Base-by-base conservation (phyloP, 192 early-diverging fungal genomes). In the Haplosporangium gracile region DNA sequence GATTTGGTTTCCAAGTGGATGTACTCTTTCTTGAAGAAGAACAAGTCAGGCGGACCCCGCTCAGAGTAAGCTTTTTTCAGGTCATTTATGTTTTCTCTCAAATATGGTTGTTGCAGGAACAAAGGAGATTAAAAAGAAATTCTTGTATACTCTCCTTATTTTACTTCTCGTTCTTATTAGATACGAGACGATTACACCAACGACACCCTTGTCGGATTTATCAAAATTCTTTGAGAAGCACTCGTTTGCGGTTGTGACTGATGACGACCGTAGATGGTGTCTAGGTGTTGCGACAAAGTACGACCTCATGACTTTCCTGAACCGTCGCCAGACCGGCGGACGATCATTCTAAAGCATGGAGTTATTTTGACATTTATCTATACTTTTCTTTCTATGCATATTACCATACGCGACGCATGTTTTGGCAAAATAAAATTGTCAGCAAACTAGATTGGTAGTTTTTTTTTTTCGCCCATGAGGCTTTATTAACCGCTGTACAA, bases 151-250 rank as follows among this genome's bases (percentile, higher is more conserved):
- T 51, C 0, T 10, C 0, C 55, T 60, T 13, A 71, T 16, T 10
- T 43, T 36, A 45, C 36, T 40, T 26, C 13, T 38, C 73, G 26
- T 29, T 13, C 15, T 68, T 32, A 5, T 51, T 32, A 89, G 90
- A 72, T 97, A 97, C 83, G 90, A 95, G 88, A 79, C 94, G 11
- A 95, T 97, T 68, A 96, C 97, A 18, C 96, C 96, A 9, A 91
- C 91, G 65, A 97, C 96, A 5, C 92, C 94, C 74, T 90, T 97
- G 70, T 88, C 93, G 70, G 95, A 96, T 74, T 89, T 97, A 22
- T 92, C 95, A 32, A 90, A 91, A 53, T 96, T 97, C 87, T 97
- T 97, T 92, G 96, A 97, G 75, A 92, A 93, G 65, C 91, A 96
- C 76, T 93, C 93, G 34, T 96, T 96, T 82, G 94, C 95, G 0